Evolutionary conservation across 768 basidiomycete genomes (phyloP).

Genomic region (Suillus alpinus): DNA sequence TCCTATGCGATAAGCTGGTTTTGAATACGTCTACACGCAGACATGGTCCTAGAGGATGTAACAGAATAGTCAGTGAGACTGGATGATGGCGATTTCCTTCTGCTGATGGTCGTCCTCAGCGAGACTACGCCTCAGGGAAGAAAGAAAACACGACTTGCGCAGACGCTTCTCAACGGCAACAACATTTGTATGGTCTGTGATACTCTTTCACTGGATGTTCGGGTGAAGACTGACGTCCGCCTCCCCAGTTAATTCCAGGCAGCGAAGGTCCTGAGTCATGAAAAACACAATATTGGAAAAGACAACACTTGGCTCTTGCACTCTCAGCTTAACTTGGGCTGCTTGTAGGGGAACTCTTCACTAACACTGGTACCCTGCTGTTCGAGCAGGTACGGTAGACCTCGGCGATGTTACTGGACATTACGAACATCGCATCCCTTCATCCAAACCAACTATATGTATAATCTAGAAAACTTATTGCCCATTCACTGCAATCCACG

Average conservation of each 20-base stretch:
- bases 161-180: conserved; percentile 90
- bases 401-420: background rate
- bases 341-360: background rate
- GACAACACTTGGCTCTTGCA: background rate
- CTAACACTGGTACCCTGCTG: background rate
- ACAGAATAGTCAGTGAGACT: conserved; percentile 78
- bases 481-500: background rate
- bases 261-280: conserved; percentile 60
- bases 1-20: background rate
- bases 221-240: conserved; percentile 3
- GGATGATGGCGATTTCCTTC: conserved; percentile 1
- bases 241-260: conserved; percentile 62
- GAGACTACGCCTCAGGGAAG: conserved; percentile 81
- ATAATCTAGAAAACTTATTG: background rate
- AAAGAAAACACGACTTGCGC: conserved; percentile 78
- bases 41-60: conserved; percentile 95
- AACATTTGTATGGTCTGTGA: conserved; percentile 90
- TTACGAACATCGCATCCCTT: background rate
- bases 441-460: background rate
- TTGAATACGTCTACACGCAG: conserved; percentile 33
- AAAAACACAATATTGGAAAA: background rate
- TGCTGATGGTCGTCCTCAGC: conserved; percentile 39
- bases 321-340: background rate
- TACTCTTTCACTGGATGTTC: background rate
- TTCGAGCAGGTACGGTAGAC: background rate